Percentiles rank a stretch among this genome's conserved stretches.
These are phyloP conservation scores for Periconia macrospinosa DNA, from an alignment of 2,329 filamentous ascomycete genomes.

Conservation along the genomic window DNA sequence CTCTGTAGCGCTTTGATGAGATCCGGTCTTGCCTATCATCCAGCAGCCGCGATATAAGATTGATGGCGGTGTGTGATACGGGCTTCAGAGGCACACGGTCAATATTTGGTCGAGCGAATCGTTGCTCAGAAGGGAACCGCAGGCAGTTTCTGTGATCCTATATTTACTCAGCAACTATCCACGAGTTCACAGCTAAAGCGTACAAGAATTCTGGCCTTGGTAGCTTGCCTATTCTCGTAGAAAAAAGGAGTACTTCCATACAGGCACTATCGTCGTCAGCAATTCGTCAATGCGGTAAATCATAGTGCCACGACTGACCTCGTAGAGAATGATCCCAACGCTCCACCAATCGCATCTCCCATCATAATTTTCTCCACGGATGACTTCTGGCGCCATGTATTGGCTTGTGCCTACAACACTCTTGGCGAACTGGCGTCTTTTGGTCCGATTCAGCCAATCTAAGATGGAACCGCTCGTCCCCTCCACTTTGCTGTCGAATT, in stretches of 20 bases:
- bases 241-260: constrained; percentile 92
- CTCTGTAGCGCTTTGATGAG: constrained; percentile 73
- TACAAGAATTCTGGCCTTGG: constrained; percentile 82
- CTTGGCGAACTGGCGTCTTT: constrained; percentile 71
- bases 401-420: constrained; percentile 95
- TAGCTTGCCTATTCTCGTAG: constrained; percentile 76
- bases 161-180: constrained; percentile 17
- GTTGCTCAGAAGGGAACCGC: constrained; percentile 64
- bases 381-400: constrained; percentile 97
- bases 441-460: constrained; percentile 48
- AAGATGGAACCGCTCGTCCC: constrained; percentile 34
- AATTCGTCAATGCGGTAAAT: neutral
- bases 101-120: constrained; percentile 57
- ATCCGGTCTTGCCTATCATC: constrained; percentile 75
- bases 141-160: constrained; percentile 72
- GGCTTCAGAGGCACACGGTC: constrained; percentile 44
- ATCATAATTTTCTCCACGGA: constrained; percentile 80
- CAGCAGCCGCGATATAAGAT: constrained; percentile 74
- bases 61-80: constrained; percentile 71
- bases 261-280: constrained; percentile 63
- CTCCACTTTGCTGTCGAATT: constrained; percentile 23
- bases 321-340: constrained; percentile 89
- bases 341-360: constrained; percentile 97
- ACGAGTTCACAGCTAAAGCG: constrained; percentile 36
- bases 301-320: constrained; percentile 50